Percentiles rank a stretch among this genome's conserved stretches.
Conservation (phyloP, 2,329 filamentous ascomycete genomes). For the Aspergillus terreus region DNA sequence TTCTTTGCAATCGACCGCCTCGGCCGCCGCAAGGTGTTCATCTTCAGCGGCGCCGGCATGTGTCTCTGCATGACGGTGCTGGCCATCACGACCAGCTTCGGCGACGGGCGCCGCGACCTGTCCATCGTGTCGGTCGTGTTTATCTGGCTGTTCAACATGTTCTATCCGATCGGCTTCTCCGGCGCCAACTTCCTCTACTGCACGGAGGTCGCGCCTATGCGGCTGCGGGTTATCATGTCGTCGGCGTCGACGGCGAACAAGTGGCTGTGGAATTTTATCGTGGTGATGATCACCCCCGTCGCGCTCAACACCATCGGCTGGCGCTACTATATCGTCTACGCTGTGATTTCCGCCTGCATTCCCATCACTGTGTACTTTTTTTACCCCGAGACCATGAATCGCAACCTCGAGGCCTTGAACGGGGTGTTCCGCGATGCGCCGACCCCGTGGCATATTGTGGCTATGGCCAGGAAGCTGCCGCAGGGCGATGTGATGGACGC, state of each 20-base stretch:
- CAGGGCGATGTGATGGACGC: not conserved
- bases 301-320: slow-evolving; percentile 16
- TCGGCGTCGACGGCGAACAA: slow-evolving; percentile 13
- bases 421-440: slow-evolving; percentile 17
- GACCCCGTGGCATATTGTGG: not conserved
- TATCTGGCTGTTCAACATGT: slow-evolving; percentile 19
- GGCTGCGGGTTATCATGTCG: slow-evolving; percentile 16
- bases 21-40: slow-evolving; percentile 16
- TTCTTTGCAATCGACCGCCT: slow-evolving; percentile 15
- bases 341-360: slow-evolving; percentile 13
- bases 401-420: slow-evolving; percentile 15
- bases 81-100: slow-evolving; percentile 14
- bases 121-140: slow-evolving; percentile 12
- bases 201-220: slow-evolving; percentile 16
- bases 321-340: slow-evolving; percentile 17
- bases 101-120: not conserved
- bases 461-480: not conserved
- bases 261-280: slow-evolving; percentile 17
- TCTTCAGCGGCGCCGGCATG: slow-evolving; percentile 17
- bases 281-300: slow-evolving; percentile 18
- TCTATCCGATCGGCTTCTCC: slow-evolving; percentile 18
- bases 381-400: slow-evolving; percentile 19
- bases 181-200: slow-evolving; percentile 19
- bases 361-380: slow-evolving; percentile 16
- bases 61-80: slow-evolving; percentile 14